Conservation (phyloP, 345 rosid species). For the Populus deltoides region DNA sequence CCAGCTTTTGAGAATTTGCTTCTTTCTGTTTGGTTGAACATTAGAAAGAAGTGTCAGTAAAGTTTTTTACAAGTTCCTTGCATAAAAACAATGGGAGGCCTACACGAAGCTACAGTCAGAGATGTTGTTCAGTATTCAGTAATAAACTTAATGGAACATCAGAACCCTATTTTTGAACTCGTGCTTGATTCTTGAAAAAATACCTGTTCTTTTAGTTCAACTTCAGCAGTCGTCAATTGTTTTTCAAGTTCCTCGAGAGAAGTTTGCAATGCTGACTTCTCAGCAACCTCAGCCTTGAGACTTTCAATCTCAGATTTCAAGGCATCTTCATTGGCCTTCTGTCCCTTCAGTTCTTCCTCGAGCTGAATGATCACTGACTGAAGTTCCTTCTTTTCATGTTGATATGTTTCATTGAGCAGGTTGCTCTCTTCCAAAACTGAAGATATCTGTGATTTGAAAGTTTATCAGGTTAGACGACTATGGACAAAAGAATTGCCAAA, state of each 20-base stretch:
- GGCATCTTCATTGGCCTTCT: conserved; percentile 42
- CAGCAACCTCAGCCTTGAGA: conserved; percentile 45
- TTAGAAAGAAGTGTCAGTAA: neutral
- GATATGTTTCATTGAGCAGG: conserved; percentile 58
- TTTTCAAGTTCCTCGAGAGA: conserved; percentile 62
- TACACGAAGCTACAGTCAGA: conserved; percentile 37
- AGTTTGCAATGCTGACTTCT: conserved; percentile 51
- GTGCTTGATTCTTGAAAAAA: neutral
- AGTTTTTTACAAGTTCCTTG: neutral
- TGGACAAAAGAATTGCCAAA: neutral
- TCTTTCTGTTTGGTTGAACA: conserved; percentile 45
- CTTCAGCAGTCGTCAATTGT: conserved; percentile 37
- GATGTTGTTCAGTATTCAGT: neutral
- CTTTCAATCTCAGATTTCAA: conserved; percentile 43
- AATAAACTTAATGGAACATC: neutral
- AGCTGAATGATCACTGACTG: conserved; percentile 56
- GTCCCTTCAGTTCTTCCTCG: conserved; percentile 53
- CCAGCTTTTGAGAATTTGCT: conserved; percentile 43
- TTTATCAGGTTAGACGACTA: neutral
- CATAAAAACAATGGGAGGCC: neutral
- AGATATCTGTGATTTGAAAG: conserved; percentile 48
- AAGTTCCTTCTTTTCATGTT: conserved; percentile 64
- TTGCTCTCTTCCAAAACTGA: conserved; percentile 69
- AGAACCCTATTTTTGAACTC: neutral
- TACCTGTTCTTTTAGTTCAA: conserved; percentile 56